Percentiles rank a stretch among this genome's conserved stretches.
Evolutionary conservation across 495 filamentous ascomycete genomes (phyloP).

Genomic region (Lophium mytilinum): DNA sequence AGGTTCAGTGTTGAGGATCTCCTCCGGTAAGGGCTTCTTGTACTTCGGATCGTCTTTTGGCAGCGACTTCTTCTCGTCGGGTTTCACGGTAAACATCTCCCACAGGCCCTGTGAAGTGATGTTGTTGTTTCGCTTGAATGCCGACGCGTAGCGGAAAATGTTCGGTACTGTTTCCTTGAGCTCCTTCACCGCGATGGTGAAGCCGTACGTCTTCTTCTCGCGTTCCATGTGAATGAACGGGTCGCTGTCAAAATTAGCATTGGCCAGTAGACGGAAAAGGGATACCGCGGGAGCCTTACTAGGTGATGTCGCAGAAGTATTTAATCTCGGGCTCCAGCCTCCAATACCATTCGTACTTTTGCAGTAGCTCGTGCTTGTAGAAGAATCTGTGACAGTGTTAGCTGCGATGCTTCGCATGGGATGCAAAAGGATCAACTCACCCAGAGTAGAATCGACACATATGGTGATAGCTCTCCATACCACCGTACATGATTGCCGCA

Average conservation of each 20-base stretch:
- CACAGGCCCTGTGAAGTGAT: slow-evolving; percentile 86
- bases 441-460: slow-evolving; percentile 88
- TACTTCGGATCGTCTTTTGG: slow-evolving; percentile 55
- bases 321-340: slow-evolving; percentile 99
- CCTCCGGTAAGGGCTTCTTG: slow-evolving; percentile 71
- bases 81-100: slow-evolving; percentile 94
- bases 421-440: slow-evolving; percentile 38
- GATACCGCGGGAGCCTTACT: slow-evolving; percentile 50
- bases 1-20: slow-evolving; percentile 70
- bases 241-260: slow-evolving; percentile 49
- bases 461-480: slow-evolving; percentile 97
- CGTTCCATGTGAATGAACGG: slow-evolving; percentile 91
- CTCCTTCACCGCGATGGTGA: slow-evolving; percentile 98
- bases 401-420: neutral
- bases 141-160: slow-evolving; percentile 99
- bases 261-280: too few relatives aligned
- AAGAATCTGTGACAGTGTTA: slow-evolving; percentile 58
- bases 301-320: slow-evolving; percentile 99
- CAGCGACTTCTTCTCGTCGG: slow-evolving; percentile 45
- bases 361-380: slow-evolving; percentile 91
- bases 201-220: slow-evolving; percentile 95
- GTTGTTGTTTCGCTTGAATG: slow-evolving; percentile 90
- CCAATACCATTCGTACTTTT: slow-evolving; percentile 99
- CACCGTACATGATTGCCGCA: slow-evolving; percentile 98
- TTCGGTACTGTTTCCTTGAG: slow-evolving; percentile 97